A percentile compares a stretch with the other conserved stretches of the same genome.
Conservation (phyloP, 768 basidiomycete genomes). For the Lactarius psammicola region DNA sequence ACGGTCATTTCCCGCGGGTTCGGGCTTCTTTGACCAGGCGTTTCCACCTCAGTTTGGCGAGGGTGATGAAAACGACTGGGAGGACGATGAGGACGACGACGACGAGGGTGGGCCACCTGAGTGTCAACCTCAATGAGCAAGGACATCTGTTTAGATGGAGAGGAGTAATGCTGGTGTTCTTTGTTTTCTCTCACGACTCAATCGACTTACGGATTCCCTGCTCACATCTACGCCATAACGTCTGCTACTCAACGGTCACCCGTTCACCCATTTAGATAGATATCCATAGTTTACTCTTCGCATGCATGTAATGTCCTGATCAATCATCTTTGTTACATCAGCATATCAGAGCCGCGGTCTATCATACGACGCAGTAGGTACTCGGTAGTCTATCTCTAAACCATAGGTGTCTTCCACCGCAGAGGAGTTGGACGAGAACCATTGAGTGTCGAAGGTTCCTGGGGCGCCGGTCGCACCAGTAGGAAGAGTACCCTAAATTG, state of each 20-base stretch:
- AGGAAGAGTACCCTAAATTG: slow-evolving; percentile 2
- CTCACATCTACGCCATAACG: background rate
- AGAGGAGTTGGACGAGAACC: background rate
- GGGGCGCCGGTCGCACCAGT: background rate
- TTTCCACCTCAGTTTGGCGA: slow-evolving; percentile 71
- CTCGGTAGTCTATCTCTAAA: no score
- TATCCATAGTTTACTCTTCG: slow-evolving; percentile 8
- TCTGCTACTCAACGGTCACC: slow-evolving; percentile 5
- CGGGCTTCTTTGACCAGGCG: slow-evolving; percentile 74
- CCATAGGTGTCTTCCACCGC: background rate
- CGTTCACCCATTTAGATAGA: slow-evolving; percentile 10
- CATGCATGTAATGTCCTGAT: slow-evolving; percentile 14
- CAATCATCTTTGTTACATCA: background rate
- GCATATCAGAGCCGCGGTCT: background rate
- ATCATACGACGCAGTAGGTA: no score
- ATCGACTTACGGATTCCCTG: background rate
- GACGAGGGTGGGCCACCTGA: slow-evolving; percentile 48
- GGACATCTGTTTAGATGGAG: background rate
- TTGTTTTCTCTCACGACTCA: background rate
- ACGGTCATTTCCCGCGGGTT: slow-evolving; percentile 69
- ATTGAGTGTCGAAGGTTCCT: background rate
- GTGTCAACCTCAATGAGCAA: slow-evolving; percentile 32
- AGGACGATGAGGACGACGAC: slow-evolving; percentile 71
- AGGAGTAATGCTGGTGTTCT: slow-evolving; percentile 9
- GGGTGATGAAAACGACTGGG: slow-evolving; percentile 58